These are phyloP conservation scores for Pythium coloratum DNA, from an alignment of 352 stramenopile genomes.

Conservation along the genomic window DNA sequence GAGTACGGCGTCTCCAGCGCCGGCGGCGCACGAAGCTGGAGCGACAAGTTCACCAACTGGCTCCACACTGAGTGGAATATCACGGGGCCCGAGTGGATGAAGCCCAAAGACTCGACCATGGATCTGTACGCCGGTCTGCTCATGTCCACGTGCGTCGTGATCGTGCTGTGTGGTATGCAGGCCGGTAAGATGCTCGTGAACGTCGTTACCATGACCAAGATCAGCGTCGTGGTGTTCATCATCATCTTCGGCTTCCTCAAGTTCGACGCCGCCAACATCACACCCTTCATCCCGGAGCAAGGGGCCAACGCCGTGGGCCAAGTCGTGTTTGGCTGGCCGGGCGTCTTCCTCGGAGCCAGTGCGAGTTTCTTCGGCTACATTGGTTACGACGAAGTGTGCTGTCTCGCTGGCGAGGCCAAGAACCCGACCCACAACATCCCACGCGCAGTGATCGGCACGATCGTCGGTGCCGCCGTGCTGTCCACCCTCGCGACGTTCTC, in stretches of 20 bases:
- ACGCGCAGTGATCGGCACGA: constrained; percentile 86
- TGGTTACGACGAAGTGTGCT: constrained; percentile 97
- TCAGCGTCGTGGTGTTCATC: constrained; percentile 92
- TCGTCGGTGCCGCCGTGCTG: constrained; percentile 79
- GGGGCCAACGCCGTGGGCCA: constrained; percentile 32
- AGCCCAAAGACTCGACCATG: constrained; percentile 53
- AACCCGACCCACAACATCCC: constrained; percentile 88
- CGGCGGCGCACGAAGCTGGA: constrained; percentile 92
- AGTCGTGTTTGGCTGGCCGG: constrained; percentile 64
- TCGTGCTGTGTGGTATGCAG: constrained; percentile 86
- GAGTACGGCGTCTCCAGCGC: constrained; percentile 93
- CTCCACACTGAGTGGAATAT: constrained; percentile 56
- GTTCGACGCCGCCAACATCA: constrained; percentile 81
- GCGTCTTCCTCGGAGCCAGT: constrained; percentile 88
- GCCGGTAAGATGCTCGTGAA: constrained; percentile 89
- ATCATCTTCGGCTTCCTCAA: constrained; percentile 85
- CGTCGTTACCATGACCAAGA: constrained; percentile 90
- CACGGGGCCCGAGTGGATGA: constrained; percentile 59
- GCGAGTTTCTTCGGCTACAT: constrained; percentile 97
- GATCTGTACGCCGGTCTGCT: constrained; percentile 81
- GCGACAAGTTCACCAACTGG: constrained; percentile 92
- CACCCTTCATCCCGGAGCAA: constrained; percentile 75
- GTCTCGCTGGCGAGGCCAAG: constrained; percentile 87
- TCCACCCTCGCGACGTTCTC: constrained; percentile 88
- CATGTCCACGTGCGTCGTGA: constrained; percentile 54